Base-by-base conservation (phyloP, 1,284 basidiomycete species). In the Abortiporus biennis region DNA sequence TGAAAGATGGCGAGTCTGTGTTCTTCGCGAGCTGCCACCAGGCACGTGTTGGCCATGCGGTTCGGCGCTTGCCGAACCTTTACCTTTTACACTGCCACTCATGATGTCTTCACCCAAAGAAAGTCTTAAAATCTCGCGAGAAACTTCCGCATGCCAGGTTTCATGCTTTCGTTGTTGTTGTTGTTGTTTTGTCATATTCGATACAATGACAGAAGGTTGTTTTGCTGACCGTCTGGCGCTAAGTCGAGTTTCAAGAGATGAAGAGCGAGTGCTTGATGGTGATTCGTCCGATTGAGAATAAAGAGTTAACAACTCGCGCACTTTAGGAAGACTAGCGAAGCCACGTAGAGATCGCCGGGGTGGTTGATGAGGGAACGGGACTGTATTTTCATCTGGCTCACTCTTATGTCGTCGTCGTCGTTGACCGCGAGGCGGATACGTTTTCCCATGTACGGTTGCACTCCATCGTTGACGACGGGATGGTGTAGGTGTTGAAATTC, bases 121-220 rank as follows among this genome's bases (percentile, higher is more conserved):
- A 16, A 71, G 46, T n/a, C 60, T 50, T 22, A 72, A 35, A 8
- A 72, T 63, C 44, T 69, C 68, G 4, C 63, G 59, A 5, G 66
- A 67, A n/a, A 71, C 69, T 25, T 64, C 57, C 11, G 68, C 67
- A 11, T 65, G 67, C 70, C 69, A 71, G 23, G n/a, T n/a, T n/a
- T n/a, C n/a, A n/a, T n/a, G n/a, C n/a, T n/a, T n/a, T n/a, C n/a
- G n/a, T n/a, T n/a, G n/a, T n/a, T n/a, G n/a, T n/a, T n/a, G n/a
- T n/a, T n/a, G n/a, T n/a, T n/a, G n/a, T n/a, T n/a, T n/a, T n/a
- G n/a, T n/a, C n/a, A n/a, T n/a, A n/a, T n/a, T n/a, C n/a, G n/a
- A n/a, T n/a, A n/a, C n/a, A n/a, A n/a, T n/a, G n/a, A n/a, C n/a
- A n/a, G n/a, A n/a, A n/a, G n/a, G n/a, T n/a, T n/a, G n/a, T n/a